Evolutionary conservation across 192 early-diverging fungal genomes (phyloP).

Genomic region (Paraglomus occultum): DNA sequence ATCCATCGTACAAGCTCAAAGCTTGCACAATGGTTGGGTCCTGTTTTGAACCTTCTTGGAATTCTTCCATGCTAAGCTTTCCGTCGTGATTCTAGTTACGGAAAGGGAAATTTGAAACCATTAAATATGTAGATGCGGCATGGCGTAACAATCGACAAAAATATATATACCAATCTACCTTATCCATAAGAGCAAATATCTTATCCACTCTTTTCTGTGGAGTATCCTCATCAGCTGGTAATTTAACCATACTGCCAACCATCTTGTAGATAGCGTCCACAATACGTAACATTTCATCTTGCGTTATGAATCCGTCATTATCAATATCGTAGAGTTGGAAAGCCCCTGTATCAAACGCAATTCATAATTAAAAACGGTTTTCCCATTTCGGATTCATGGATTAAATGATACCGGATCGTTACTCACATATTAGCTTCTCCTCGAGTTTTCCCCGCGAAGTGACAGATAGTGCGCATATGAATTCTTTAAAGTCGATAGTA

Average conservation of each 20-base stretch:
- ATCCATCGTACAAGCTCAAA: conserved; percentile 81
- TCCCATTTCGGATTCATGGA: no score
- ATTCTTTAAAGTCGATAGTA: conserved; percentile 89
- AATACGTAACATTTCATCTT: conserved; percentile 86
- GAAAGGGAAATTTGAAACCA: not conserved
- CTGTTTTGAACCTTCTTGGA: conserved; percentile 81
- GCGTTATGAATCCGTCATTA: conserved; percentile 81
- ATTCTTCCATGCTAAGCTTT: conserved; percentile 78
- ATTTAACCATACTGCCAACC: conserved; percentile 88
- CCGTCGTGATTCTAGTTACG: conserved; percentile 71
- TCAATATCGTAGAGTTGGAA: conserved; percentile 93
- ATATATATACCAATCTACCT: conserved; percentile 37
- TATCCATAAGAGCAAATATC: conserved; percentile 88
- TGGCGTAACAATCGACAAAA: not conserved
- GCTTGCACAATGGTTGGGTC: conserved; percentile 88
- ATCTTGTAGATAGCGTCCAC: conserved; percentile 96
- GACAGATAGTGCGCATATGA: conserved; percentile 81
- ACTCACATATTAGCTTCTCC: conserved; percentile 82
- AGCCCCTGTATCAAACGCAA: conserved; percentile 50
- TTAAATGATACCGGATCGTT: not conserved
- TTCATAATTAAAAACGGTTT: no score
- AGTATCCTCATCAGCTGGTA: conserved; percentile 89
- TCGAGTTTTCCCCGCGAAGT: conserved; percentile 80
- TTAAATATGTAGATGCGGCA: not conserved
- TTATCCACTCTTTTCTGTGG: conserved; percentile 89